Evolutionary conservation across 2,329 filamentous ascomycete genomes (phyloP).

Genomic region (Ceratocystis lukuohia): DNA sequence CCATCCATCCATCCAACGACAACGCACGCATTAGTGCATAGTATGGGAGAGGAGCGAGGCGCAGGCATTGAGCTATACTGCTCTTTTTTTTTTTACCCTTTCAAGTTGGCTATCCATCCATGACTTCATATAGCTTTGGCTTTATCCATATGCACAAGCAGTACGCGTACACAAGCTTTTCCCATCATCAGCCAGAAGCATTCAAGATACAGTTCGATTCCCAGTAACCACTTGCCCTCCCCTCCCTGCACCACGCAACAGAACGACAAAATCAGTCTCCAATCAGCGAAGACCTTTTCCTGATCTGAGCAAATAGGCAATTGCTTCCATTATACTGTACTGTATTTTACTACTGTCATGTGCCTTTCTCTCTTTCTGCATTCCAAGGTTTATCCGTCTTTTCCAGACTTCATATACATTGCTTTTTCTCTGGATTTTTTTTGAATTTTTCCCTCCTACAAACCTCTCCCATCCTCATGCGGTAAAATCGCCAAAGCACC

Average conservation of each 20-base stretch:
- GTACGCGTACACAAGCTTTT: no score
- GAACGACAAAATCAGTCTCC: neutral
- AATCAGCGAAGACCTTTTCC: neutral
- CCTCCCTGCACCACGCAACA: neutral
- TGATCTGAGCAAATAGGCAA: neutral
- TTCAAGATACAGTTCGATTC: no score
- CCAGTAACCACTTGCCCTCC: no score
- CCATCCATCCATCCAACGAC: neutral
- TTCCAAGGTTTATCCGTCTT: neutral
- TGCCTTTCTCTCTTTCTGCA: neutral
- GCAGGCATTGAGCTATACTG: neutral
- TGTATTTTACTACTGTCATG: neutral
- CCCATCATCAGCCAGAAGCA: no score
- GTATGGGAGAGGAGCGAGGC: neutral
- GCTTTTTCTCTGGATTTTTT: neutral
- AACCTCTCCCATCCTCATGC: neutral
- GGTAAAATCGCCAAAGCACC: neutral
- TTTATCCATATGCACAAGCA: neutral
- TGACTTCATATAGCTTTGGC: neutral
- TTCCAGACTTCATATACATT: neutral
- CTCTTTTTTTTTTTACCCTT: neutral
- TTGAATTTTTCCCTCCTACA: neutral
- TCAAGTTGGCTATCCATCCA: neutral
- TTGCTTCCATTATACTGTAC: neutral
- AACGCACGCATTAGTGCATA: constrained; percentile 4